A percentile compares a stretch with the other conserved stretches of the same genome.
Evolutionary conservation across 2,329 filamentous ascomycete species (phyloP).

Genomic region (Cladosporium sp.): DNA sequence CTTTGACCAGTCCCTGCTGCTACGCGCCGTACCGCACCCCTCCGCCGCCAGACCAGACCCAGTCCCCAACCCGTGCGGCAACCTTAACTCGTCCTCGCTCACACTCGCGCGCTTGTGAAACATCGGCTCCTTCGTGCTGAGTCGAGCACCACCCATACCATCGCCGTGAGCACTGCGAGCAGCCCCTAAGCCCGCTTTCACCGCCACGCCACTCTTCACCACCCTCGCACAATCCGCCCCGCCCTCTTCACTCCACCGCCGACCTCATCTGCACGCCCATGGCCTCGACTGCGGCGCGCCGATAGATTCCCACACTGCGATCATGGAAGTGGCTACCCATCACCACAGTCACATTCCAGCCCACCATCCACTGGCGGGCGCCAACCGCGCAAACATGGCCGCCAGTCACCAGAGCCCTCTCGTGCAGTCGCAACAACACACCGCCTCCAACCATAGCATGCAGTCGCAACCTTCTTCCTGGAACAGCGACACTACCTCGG

Average conservation of each 20-base stretch:
- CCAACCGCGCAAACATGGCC: conserved; percentile 17
- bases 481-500: conserved; percentile 46
- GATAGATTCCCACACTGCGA: not conserved
- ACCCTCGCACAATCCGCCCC: not conserved
- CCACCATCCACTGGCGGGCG: conserved; percentile 7
- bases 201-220: not conserved
- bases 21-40: conserved; percentile 1
- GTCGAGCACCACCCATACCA: conserved; percentile 2
- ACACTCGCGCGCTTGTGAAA: conserved; percentile 10
- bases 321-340: conserved; percentile 12
- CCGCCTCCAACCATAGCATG: conserved; percentile 44
- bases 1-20: not conserved
- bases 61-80: conserved; percentile 7
- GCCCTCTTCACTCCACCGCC: not conserved
- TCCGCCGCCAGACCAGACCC: not conserved
- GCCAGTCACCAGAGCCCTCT: conserved; percentile 29
- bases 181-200: not conserved
- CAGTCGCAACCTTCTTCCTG: conserved; percentile 44
- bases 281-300: conserved; percentile 3
- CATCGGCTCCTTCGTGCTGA: conserved; percentile 7
- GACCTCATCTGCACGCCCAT: conserved; percentile 1
- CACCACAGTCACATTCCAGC: conserved; percentile 10
- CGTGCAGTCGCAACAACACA: conserved; percentile 41
- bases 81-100: conserved; percentile 4
- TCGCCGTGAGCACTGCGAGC: not conserved